Evolutionary conservation across 805 yeast genomes (phyloP), one percentile per base, ranked within the genome.

Genomic region (Kluyveromyces aestuarii): DNA sequence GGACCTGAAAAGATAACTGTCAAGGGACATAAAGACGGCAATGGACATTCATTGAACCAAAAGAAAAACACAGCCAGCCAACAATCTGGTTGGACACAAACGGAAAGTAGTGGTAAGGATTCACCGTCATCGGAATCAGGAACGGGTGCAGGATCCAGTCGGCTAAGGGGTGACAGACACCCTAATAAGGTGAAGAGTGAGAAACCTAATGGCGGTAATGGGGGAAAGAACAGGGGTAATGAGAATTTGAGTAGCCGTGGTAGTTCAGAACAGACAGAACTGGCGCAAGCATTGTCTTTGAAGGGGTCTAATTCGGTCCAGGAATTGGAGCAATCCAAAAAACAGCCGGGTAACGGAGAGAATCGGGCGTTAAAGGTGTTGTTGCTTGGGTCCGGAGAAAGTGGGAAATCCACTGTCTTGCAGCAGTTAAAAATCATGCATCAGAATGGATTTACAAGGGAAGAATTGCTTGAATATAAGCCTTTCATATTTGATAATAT

Each of bases 401-500:
- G 72, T 37, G 71, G 71, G 40, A 70, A 61, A 35, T 56, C 63
- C 2, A 68, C 64, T 11, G 64, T 67, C 4, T 81, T 46, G 70
- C 81, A 64, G 54, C 70, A 59, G 55, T 50, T 60, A 48, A 67
- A 59, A 58, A 68, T 59, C 49, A 47, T 56, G 53, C 66, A 57
- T 61, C 72, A 58, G 54, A 60, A 56, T 54, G 73, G 59, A 49
- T 67, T 59, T 55, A 56, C 53, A 9, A 49, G 50, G 17, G 82
- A 83, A 43, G 97, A 89, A 62, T 66, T 84, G 27, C 69, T 72
- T 48, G 87, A 84, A 55, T 86, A 84, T 66, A 80, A 80, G 60
- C 87, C 91, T 0, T 82, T 87, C 54, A 88, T 90, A 18, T 86
- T 76, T 63, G 80, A 81, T 54, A 90, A 89, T 64, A 69, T 89